Evolutionary conservation across 2,329 filamentous ascomycete genomes (phyloP), one percentile per base, ranked within the genome.

Genomic region (Nannizziopsis barbatae): DNA sequence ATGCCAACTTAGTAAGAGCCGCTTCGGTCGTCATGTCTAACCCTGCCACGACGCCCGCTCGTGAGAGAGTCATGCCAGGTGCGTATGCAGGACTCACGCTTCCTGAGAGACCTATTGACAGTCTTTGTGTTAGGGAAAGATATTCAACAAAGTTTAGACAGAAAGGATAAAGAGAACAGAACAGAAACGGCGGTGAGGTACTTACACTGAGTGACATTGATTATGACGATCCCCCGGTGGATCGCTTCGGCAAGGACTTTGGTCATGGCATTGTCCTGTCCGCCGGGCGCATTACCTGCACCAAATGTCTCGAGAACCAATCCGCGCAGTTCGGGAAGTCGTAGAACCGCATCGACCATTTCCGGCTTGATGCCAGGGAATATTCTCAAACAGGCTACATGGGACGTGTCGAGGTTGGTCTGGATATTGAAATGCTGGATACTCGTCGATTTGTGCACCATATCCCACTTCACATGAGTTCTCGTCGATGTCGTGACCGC

Each of bases 361-460:
- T 88, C 83, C n/a, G 88, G 84, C 64, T 85, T 85, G 68, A 95
- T 93, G 30, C 89, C 89, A 0, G 89, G 89, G 65, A 95, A 95
- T 54, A 95, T 84, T 50, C 88, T 83, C 58, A 95, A 72, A 62
- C 87, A 92, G 15, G 88, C 87, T 36, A 95, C 88, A 63, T 93
- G 84, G n/a, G 84, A 80, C 9, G 85, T 94, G 63, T 92, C 84
- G 33, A 92, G 75, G 57, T 82, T 81, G 14, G 80, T 81, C 53
- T 83, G 81, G 54, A 92, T 77, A 53, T 74, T 73, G 68, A 94
- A 89, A 50, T 81, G 79, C 55, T 84, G 77, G 56, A 93, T 81
- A 47, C 74, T 75, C 1, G 79, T 87, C 5, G 86, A 84, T 12
- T 86, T 77, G 42, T 84, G 75, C 32, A 93, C 82, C 14, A 86